Base-by-base conservation (phyloP, 768 basidiomycete species). In the Macrolepiota albuminosa region DNA sequence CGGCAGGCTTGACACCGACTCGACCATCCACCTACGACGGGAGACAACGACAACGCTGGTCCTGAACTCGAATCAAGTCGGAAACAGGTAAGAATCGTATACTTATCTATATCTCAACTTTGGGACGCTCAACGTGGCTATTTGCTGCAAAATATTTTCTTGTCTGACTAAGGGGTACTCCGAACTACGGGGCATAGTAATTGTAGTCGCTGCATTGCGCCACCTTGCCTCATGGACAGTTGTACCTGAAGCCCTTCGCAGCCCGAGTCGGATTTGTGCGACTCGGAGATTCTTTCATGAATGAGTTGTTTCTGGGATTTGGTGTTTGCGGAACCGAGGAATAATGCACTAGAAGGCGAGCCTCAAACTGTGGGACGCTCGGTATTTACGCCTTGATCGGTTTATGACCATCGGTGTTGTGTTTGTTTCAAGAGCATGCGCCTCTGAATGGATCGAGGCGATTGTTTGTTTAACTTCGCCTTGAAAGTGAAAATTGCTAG, bases 251-350 rank as follows among this genome's bases (percentile, higher is more conserved):
- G 9, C 14, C 24, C 4, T 18, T n/a, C n/a, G 39, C 40, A 31
- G 18, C 18, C 49, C 79, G 67, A 54, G 18, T 56, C 55, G 55
- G 55, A 34, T 36, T 16, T 47, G n/a, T 33, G 42, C 43, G 37
- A 53, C 36, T 53, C 40, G 45, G 45, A 43, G 18, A 14, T 46
- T 37, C 45, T 56, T 47, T 46, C 45, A 46, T 56, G 53, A 4
- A n/a, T 42, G 4, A 31, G 29, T 18, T 34, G 31, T 18, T 42
- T 31, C n/a, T 52, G 50, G 40, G 18, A 11, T 24, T 45, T 34
- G 33, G 13, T 40, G 26, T 42, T 21, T 21, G 18, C 24, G 46
- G 55, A 56, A 18, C 45, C 55, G 55, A 56, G 14, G 13, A 56
- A 43, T 53, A 9, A 16, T 37, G 14, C 21, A 36, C 34, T 7